Base-by-base conservation (phyloP, 495 filamentous ascomycete genomes). In the Aspergillus taichungensis region DNA sequence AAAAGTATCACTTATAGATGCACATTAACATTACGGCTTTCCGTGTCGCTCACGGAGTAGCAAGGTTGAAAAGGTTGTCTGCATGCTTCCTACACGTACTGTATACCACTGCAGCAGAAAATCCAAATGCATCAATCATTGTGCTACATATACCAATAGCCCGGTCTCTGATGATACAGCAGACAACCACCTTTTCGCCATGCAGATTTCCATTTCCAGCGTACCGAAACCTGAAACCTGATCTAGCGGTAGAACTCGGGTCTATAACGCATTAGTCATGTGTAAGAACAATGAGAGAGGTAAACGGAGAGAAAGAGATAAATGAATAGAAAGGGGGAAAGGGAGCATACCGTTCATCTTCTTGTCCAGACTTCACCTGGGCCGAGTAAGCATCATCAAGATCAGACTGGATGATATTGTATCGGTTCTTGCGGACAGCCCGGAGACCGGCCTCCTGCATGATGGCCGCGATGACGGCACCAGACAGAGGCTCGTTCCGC, bases 381-480 rank as follows among this genome's bases (percentile, higher is more conserved):
- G 83, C 87, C 9, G 85, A 80, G 60, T 98, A 98, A 6, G 94
- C 90, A 66, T 96, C 90, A 63, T 98, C 92, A 40, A 98, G 72
- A 61, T 98, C 92, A 35, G 74, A 77, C 69, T 97, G 94, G 56
- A 98, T 95, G 62, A 98, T 97, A 60, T 97, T 96, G 67, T 98
- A 98, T 51, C 92, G 73, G 63, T 98, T 98, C 79, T 98, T 98
- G 57, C 92, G 77, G 40, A 98, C 94, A 34, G 92, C 92, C 44
- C 92, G 79, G 48, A 98, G 73, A 49, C 92, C 92, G 32, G 92
- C 94, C 67, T 98, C 92, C 66, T 98, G 92, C 92, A 98, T 97
- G 62, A 98, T 94, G 24, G 92, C 92, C 13, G 92, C 92, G 66
- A 98, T 98, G 51, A 97, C 83, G 35, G 92, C 92, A 53, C 92